Evolutionary conservation across 768 basidiomycete species (phyloP).

Genomic region (Chalciporus sphaerocephalus): DNA sequence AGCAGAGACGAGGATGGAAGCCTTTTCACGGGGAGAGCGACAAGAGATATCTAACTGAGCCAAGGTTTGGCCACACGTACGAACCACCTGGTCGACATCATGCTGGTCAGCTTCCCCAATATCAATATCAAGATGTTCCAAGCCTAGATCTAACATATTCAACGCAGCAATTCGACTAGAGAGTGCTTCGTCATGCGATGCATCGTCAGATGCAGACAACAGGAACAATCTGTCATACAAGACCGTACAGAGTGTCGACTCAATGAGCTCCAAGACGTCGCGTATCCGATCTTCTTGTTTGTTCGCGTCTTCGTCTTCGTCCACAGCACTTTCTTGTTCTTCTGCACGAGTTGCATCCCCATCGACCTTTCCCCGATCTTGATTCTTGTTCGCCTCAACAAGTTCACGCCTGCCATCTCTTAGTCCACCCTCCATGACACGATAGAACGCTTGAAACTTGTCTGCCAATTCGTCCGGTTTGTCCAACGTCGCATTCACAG

Average conservation of each 20-base stretch:
- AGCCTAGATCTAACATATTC: conserved; percentile 81
- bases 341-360: conserved; percentile 13
- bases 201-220: conserved; percentile 70
- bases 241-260: conserved; percentile 61
- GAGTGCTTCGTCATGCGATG: conserved; percentile 84
- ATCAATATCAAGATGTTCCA: conserved; percentile 88
- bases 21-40: conserved; percentile 72
- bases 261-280: conserved; percentile 67
- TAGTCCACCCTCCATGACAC: conserved; percentile 61
- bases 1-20: conserved; percentile 71
- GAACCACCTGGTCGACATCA: conserved; percentile 60
- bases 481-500: conserved; percentile 40
- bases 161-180: conserved; percentile 87
- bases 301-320: conserved; percentile 22
- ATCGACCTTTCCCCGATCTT: conserved; percentile 9
- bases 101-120: conserved; percentile 48
- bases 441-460: conserved; percentile 72
- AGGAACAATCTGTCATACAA: conserved; percentile 91
- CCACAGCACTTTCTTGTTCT: conserved; percentile 10
- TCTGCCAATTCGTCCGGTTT: conserved; percentile 48
- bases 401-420: conserved; percentile 23
- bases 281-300: conserved; percentile 44
- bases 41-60: conserved; percentile 45
- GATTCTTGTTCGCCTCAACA: conserved; percentile 7
- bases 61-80: conserved; percentile 67